Conservation (phyloP, 805 yeast genomes). For the Kregervanrija pseudodelftensis region DNA sequence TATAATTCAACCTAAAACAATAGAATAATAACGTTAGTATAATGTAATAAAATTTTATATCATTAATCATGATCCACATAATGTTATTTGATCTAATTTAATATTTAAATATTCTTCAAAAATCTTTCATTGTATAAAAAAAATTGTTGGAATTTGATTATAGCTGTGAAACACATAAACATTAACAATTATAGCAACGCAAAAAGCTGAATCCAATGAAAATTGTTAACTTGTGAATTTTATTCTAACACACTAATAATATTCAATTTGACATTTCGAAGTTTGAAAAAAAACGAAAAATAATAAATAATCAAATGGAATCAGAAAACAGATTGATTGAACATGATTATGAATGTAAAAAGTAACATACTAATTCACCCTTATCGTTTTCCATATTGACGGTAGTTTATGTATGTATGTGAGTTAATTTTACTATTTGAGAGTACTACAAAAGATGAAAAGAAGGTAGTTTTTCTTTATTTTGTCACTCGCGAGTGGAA, state of each 20-base stretch:
- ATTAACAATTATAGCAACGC: too few species aligned
- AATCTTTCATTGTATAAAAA: too few species aligned
- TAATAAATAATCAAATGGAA: not conserved
- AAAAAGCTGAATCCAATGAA: not conserved
- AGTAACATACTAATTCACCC: constrained; percentile 91
- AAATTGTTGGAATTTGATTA: too few species aligned
- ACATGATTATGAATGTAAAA: not conserved
- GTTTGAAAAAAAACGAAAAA: not conserved
- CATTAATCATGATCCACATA: not conserved
- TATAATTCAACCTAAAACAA: constrained; percentile 86
- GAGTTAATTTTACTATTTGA: too few species aligned
- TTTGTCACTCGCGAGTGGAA: too few species aligned
- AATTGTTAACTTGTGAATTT: not conserved
- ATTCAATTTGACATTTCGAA: not conserved
- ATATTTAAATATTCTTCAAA: too few species aligned
- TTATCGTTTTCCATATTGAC: constrained; percentile 98
- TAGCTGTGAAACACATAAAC: too few species aligned
- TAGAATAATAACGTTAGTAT: constrained; percentile 22
- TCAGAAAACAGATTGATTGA: not conserved
- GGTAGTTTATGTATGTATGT: not conserved
- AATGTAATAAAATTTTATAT: not conserved
- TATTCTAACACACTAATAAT: too few species aligned
- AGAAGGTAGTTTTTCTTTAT: too few species aligned
- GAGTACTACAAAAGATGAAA: too few species aligned
- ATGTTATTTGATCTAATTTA: too few species aligned